phyloP scores from a whole-genome alignment of 1,139 yeast species.

The Blastobotrys persicus region DNA sequence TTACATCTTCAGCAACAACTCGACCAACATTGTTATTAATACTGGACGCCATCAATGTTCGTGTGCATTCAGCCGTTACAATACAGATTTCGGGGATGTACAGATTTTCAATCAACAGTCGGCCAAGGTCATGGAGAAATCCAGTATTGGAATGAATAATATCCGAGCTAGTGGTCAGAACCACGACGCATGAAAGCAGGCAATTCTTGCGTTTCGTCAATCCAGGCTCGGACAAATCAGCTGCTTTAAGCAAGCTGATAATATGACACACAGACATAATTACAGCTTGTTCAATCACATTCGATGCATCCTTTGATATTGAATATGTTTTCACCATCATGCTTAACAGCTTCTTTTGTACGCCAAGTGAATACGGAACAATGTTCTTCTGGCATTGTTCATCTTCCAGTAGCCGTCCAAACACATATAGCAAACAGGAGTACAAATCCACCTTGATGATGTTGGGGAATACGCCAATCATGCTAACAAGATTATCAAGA shows the following conservation, averaged over 20 bases:
- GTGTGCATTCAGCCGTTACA: slow-evolving; percentile 57
- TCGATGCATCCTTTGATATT: slow-evolving; percentile 22
- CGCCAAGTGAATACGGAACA: slow-evolving; percentile 32
- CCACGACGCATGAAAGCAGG: slow-evolving; percentile 56
- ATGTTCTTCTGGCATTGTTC: slow-evolving; percentile 31
- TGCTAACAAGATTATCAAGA: slow-evolving; percentile 55
- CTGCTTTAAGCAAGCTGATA: slow-evolving; percentile 22
- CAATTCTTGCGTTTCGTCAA: slow-evolving; percentile 44
- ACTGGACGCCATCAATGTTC: slow-evolving; percentile 50
- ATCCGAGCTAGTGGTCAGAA: slow-evolving; percentile 54
- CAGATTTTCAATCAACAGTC: slow-evolving; percentile 42
- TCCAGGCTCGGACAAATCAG: slow-evolving; percentile 39
- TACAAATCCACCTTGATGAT: slow-evolving; percentile 67
- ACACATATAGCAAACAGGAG: slow-evolving; percentile 63
- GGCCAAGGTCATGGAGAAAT: slow-evolving; percentile 38
- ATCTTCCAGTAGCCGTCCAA: slow-evolving; percentile 59
- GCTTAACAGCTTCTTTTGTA: slow-evolving; percentile 34
- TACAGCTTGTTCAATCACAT: slow-evolving; percentile 40
- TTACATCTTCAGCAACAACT: slow-evolving; percentile 36
- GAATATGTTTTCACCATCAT: slow-evolving; percentile 32
- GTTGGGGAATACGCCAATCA: slow-evolving; percentile 63
- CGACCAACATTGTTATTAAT: slow-evolving; percentile 33
- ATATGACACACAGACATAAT: slow-evolving; percentile 31
- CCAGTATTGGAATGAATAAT: slow-evolving; percentile 42
- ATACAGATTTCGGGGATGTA: slow-evolving; percentile 40